A percentile compares a stretch with the other conserved stretches of the same genome.
phyloP scores from a whole-genome alignment of 495 filamentous ascomycete species.

The Annulohypoxylon bovei region DNA sequence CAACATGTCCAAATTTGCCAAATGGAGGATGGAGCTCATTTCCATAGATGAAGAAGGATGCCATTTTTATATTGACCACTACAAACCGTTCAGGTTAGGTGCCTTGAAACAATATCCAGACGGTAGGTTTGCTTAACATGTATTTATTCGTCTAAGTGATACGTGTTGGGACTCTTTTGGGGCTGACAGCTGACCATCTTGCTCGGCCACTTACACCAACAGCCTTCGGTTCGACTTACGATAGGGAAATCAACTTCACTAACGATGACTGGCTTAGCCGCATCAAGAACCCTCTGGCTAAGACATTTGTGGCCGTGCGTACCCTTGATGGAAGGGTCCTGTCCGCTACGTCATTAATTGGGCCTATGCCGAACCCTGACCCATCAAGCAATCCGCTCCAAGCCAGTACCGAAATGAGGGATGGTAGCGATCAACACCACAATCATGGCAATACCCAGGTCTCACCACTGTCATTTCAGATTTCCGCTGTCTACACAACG shows the following conservation, averaged over 20 bases:
- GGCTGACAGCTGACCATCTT: constrained; percentile 12
- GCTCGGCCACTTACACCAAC: constrained; percentile 9
- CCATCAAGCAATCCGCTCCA: constrained; percentile 43
- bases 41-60: constrained; percentile 37
- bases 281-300: constrained; percentile 56
- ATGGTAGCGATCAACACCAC: constrained; percentile 19
- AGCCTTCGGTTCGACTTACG: constrained; percentile 62
- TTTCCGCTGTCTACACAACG: constrained; percentile 58
- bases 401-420: constrained; percentile 27
- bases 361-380: constrained; percentile 36
- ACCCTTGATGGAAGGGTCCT: constrained; percentile 34
- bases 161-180: constrained; percentile 7
- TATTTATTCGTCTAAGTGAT: neutral
- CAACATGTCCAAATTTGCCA: constrained; percentile 18
- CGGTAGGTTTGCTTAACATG: constrained; percentile 28
- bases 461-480: constrained; percentile 42
- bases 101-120: constrained; percentile 47
- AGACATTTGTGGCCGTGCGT: constrained; percentile 54
- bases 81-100: constrained; percentile 50
- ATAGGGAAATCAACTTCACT: constrained; percentile 53
- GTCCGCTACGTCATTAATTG: constrained; percentile 41
- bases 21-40: constrained; percentile 35
- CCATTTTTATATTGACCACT: constrained; percentile 28
- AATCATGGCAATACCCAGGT: constrained; percentile 5
- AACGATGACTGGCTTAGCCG: constrained; percentile 55